These are phyloP conservation scores for Cytospora piceicola DNA, from an alignment of 2,329 filamentous ascomycete genomes.

Conservation along the genomic window DNA sequence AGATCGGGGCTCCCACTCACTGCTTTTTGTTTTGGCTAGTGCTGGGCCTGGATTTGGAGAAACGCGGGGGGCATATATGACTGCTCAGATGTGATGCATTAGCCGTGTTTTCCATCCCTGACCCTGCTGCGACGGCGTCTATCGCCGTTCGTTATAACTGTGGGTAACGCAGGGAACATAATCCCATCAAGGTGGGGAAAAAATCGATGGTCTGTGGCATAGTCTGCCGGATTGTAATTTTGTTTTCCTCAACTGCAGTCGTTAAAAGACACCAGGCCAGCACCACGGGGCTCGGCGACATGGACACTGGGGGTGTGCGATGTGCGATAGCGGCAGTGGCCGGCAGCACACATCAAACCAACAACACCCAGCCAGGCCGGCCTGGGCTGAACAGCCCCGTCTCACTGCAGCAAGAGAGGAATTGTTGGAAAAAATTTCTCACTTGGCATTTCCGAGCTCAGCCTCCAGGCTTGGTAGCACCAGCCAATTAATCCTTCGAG, in stretches of 20 bases:
- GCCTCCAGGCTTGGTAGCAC: not conserved
- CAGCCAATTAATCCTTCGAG: not conserved
- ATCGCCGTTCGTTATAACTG: not conserved
- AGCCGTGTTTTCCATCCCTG: not conserved
- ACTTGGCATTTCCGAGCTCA: not conserved
- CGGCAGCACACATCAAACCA: not conserved
- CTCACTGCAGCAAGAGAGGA: not conserved
- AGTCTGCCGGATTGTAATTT: not conserved
- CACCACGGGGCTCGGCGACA: not conserved
- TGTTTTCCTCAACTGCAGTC: not conserved
- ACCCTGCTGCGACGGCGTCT: not conserved
- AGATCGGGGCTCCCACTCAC: not conserved
- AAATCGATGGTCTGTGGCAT: not conserved
- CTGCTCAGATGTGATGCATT: conserved; percentile 13
- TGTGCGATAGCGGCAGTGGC: not conserved
- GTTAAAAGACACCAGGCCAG: not conserved
- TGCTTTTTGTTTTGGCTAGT: not conserved
- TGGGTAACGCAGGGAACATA: not conserved
- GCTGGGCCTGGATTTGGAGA: too few relatives aligned
- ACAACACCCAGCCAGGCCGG: not conserved
- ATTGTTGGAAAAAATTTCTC: not conserved
- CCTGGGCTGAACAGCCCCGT: not conserved
- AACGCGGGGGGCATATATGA: conserved; percentile 1
- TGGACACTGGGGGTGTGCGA: not conserved
- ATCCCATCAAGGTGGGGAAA: not conserved